phyloP scores from a whole-genome alignment of 1,284 basidiomycete genomes.

The Leccinum solheimii region DNA sequence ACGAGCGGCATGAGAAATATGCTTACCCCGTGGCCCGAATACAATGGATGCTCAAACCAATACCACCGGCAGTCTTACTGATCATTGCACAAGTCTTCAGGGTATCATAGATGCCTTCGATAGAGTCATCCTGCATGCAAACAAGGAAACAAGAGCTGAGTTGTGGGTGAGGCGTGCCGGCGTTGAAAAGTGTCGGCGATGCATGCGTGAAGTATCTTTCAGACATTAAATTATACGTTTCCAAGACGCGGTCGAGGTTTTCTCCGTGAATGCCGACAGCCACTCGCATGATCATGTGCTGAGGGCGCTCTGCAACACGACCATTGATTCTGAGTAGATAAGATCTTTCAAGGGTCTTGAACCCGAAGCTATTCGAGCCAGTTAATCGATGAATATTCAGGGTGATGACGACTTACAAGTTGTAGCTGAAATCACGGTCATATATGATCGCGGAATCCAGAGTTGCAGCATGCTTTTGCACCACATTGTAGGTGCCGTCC shows the following conservation, averaged over 20 bases:
- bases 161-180: slow-evolving; percentile 94
- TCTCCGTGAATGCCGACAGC: slow-evolving; percentile 95
- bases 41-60: slow-evolving; percentile 95
- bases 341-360: slow-evolving; percentile 98
- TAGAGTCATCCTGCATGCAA: slow-evolving; percentile 98
- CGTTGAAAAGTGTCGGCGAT: slow-evolving; percentile 98
- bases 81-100: slow-evolving; percentile 99
- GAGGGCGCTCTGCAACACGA: slow-evolving; percentile 95
- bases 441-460: slow-evolving; percentile 97
- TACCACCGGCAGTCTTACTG: slow-evolving; percentile 98
- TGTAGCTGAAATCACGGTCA: slow-evolving; percentile 97
- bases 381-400: slow-evolving; percentile 5
- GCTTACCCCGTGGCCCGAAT: slow-evolving; percentile 92
- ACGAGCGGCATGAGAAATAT: slow-evolving; percentile 21
- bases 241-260: slow-evolving; percentile 87
- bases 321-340: slow-evolving; percentile 95
- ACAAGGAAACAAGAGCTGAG: slow-evolving; percentile 98
- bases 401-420: slow-evolving; percentile 59
- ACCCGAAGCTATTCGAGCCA: slow-evolving; percentile 76
- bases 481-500: slow-evolving; percentile 80
- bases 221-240: slow-evolving; percentile 96
- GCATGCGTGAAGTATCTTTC: slow-evolving; percentile 98
- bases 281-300: slow-evolving; percentile 99
- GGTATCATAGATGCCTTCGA: slow-evolving; percentile 99
- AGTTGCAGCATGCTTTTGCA: slow-evolving; percentile 80